Conservation (phyloP, 2,329 filamentous ascomycete genomes). For the Penicillium glabrum region DNA sequence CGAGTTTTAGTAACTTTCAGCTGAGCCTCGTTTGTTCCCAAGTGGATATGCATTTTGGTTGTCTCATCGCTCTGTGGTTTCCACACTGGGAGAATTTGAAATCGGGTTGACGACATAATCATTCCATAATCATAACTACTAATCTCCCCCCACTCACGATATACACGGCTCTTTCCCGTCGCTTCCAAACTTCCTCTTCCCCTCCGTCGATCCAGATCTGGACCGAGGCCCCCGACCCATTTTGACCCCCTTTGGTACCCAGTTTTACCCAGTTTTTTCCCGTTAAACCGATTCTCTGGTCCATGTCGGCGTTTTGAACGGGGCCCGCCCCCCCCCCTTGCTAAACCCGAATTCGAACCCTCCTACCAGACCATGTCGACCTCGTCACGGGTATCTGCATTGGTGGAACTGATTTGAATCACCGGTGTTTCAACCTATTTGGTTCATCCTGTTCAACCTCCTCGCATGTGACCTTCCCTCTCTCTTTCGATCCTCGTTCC, state of each 20-base stretch:
- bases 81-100: too few species aligned
- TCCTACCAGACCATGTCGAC: slow-evolving; percentile 20
- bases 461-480: slow-evolving; percentile 20
- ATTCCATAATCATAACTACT: neutral
- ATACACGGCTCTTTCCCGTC: slow-evolving; percentile 10
- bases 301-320: neutral
- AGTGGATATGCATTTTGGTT: neutral
- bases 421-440: neutral
- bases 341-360: neutral
- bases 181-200: slow-evolving; percentile 16
- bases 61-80: neutral
- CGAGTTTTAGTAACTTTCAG: neutral
- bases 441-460: slow-evolving; percentile 3
- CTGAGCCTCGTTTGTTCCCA: neutral
- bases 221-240: slow-evolving; percentile 14
- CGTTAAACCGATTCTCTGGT: neutral
- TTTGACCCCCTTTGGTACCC: neutral
- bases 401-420: slow-evolving; percentile 5
- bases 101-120: neutral
- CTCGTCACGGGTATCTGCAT: slow-evolving; percentile 8
- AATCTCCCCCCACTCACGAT: neutral
- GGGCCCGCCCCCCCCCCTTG: slow-evolving; percentile 2
- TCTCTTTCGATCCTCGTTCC: neutral
- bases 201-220: slow-evolving; percentile 21
- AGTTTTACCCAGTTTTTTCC: neutral